Evolutionary conservation across 768 basidiomycete species (phyloP).

Genomic region (Chalciporus piperatus): DNA sequence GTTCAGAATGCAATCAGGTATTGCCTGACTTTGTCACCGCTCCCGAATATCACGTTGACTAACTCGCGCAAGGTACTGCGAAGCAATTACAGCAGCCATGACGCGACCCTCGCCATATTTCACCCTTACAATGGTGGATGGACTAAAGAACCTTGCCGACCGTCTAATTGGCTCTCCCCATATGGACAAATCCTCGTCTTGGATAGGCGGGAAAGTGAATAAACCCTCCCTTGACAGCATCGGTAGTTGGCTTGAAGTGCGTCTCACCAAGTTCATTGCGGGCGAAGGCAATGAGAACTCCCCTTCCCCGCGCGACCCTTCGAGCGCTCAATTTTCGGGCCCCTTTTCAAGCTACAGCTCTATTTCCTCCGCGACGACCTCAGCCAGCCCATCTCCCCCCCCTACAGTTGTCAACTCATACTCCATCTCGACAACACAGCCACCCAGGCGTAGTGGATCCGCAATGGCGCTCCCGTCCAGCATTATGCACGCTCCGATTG

Average conservation of each 20-base stretch:
- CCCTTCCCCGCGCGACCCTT: conserved; percentile 34
- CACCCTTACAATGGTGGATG: conserved; percentile 63
- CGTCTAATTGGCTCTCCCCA: conserved; percentile 71
- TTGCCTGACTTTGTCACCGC: not conserved
- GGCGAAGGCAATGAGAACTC: conserved; percentile 69
- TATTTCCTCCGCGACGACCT: conserved; percentile 78
- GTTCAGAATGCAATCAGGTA: conserved; percentile 75
- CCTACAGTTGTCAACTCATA: conserved; percentile 46
- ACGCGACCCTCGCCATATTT: conserved; percentile 64
- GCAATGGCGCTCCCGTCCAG: conserved; percentile 57
- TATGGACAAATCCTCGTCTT: conserved; percentile 75
- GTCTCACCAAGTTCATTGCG: conserved; percentile 91
- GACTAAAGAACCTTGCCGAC: conserved; percentile 75
- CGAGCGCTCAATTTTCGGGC: conserved; percentile 50
- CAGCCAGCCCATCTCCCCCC: conserved; percentile 75
- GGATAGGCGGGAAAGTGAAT: conserved; percentile 82
- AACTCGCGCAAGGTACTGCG: conserved; percentile 79
- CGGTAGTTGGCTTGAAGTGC: conserved; percentile 88
- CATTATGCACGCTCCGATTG: conserved; percentile 52
- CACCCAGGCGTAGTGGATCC: conserved; percentile 64
- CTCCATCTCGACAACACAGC: conserved; percentile 34
- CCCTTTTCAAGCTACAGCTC: conserved; percentile 93
- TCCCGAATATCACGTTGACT: conserved; percentile 3
- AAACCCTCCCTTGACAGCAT: conserved; percentile 92
- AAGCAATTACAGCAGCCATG: conserved; percentile 75